These are phyloP conservation scores for Hebeloma cylindrosporum DNA, from an alignment of 768 basidiomycete species.

Conservation along the genomic window DNA sequence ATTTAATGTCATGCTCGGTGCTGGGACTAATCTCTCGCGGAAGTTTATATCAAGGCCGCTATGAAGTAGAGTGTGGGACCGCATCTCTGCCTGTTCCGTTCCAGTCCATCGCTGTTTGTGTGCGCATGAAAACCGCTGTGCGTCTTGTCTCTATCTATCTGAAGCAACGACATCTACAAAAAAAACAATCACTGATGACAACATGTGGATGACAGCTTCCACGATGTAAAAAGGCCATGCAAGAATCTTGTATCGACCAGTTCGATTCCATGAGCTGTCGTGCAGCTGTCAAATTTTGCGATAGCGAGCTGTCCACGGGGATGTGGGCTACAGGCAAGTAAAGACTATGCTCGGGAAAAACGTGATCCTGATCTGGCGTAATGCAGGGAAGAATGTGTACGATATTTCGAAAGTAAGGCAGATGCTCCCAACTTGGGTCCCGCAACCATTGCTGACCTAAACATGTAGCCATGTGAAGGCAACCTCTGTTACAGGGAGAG, in stretches of 20 bases:
- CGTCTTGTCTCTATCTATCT: not conserved
- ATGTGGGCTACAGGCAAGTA: conserved; percentile 42
- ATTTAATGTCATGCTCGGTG: too few relatives aligned
- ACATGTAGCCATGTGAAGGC: too few relatives aligned
- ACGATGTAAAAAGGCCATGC: conserved; percentile 59
- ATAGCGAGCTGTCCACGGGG: conserved; percentile 44
- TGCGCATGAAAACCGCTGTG: conserved; percentile 64
- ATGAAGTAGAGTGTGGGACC: conserved; percentile 61
- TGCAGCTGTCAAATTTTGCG: conserved; percentile 64
- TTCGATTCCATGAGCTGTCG: conserved; percentile 66
- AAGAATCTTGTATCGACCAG: conserved; percentile 55
- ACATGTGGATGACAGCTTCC: conserved; percentile 48
- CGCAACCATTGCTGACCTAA: too few relatives aligned
- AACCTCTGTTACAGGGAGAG: too few relatives aligned
- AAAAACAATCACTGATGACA: too few relatives aligned
- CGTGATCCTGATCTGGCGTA: too few relatives aligned
- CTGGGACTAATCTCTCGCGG: too few relatives aligned
- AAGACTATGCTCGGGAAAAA: too few relatives aligned
- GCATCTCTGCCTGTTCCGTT: conserved; percentile 56
- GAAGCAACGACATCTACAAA: too few relatives aligned
- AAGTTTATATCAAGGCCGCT: conserved; percentile 47
- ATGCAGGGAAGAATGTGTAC: conserved; percentile 55
- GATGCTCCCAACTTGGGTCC: too few relatives aligned
- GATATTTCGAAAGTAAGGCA: too few relatives aligned
- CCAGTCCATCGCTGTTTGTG: conserved; percentile 49